Base-by-base conservation (phyloP, 73 alveolate species). In the Stentor coeruleus region DNA sequence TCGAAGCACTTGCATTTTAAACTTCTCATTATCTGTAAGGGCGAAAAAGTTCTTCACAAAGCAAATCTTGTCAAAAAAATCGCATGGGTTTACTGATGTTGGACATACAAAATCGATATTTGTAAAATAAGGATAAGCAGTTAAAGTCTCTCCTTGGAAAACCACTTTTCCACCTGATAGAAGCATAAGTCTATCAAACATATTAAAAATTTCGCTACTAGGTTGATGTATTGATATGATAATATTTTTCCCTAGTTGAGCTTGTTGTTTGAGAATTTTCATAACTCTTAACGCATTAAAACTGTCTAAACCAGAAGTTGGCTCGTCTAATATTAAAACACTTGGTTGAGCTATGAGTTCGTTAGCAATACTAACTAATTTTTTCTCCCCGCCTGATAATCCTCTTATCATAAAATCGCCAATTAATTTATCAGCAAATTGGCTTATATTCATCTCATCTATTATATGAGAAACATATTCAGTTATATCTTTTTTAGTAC, bases 311-410 rank as follows among this genome's bases (percentile, higher is more conserved):
- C 85, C 85, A 35, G 77, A 38, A 77, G 85, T 77, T 20, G 83
- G 92, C 80, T 86, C 92, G 57, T 86, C 92, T 26, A 86, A 58
- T 15, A 86, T 40, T 3, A 86, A 41, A 0, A 86, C 31, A 42
- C 76, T 42, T 35, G 92, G 89, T 28, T 86, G 81, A 0, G 86
- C 37, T 57, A 86, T 82, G 4, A 86, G 72, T 31, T 86, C 88
- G 3, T 59, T 38, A 31, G 88, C 92, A 0, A 86, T 86, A 0
- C 89, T 58, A 3, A 84, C 81, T 57, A 88, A 39, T 72, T 82
- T 86, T 55, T 75, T 73, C 58, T 86, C 92, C 73, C 92, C 92
- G 20, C 92, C 92, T 3, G 92, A 86, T 38, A 86, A 26, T 3
- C 83, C 81, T 74, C 74, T 86, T 35, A 39, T 30, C 3, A 38